Percentiles rank a stretch among this genome's conserved stretches.
Evolutionary conservation across 306 rosid genomes (phyloP).

Genomic region (Dicorynia guianensis): DNA sequence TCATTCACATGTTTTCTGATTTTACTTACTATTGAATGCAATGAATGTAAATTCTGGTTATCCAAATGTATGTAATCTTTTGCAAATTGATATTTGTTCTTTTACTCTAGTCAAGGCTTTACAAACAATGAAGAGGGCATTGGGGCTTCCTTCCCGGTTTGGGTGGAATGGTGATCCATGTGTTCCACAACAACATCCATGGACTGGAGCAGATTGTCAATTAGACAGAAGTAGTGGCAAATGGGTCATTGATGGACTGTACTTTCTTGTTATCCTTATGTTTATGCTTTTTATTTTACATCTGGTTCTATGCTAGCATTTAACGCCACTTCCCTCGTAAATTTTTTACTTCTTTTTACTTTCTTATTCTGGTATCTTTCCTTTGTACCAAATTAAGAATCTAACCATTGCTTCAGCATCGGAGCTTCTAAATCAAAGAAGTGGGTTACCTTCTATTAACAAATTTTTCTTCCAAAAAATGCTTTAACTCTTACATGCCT

Average conservation of each 20-base stretch:
- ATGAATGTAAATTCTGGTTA: slow-evolving; percentile 11
- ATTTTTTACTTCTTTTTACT: slow-evolving; percentile 20
- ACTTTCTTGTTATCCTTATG: slow-evolving; percentile 49
- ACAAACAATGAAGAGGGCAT: slow-evolving; percentile 70
- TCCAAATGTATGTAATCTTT: slow-evolving; percentile 27
- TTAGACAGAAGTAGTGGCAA: slow-evolving; percentile 62
- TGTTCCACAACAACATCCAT: slow-evolving; percentile 97
- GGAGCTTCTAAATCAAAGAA: slow-evolving; percentile 28
- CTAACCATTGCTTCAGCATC: slow-evolving; percentile 2
- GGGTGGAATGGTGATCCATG: slow-evolving; percentile 99
- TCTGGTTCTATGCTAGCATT: slow-evolving; percentile 30
- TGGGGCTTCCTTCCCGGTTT: slow-evolving; percentile 89
- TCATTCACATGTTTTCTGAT: slow-evolving; percentile 25
- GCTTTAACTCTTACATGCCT: no score
- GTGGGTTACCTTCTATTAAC: not conserved
- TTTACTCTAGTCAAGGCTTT: slow-evolving; percentile 78
- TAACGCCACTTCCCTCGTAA: slow-evolving; percentile 16
- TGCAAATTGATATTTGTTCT: slow-evolving; percentile 40
- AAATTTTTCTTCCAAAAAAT: not conserved
- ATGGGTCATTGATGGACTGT: slow-evolving; percentile 98
- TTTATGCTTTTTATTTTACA: slow-evolving; percentile 29
- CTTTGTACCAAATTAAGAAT: slow-evolving; percentile 22
- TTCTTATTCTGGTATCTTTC: slow-evolving; percentile 18
- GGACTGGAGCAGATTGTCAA: slow-evolving; percentile 93
- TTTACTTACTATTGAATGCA: slow-evolving; percentile 4